Evolutionary conservation across 1,139 yeast genomes (phyloP), one percentile per base, ranked within the genome.

Genomic region (Zygosaccharomyces sapae): DNA sequence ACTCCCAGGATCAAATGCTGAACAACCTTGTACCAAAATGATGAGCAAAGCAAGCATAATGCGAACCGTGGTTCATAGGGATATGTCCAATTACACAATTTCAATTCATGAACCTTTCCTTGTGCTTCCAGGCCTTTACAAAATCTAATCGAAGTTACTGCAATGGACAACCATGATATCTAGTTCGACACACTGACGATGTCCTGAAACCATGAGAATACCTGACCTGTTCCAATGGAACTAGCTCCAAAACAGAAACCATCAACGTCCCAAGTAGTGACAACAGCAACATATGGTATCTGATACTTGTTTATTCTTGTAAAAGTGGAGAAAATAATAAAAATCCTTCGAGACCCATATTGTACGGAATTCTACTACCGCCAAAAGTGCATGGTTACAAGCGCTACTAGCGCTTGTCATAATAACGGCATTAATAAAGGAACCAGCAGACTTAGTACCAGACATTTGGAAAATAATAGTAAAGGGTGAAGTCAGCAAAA

Each of bases 21-120:
- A 62, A 86, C 81, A 81, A 13, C 86, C 86, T 57, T 81, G 84
- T 22, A 83, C 77, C 8, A 81, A 62, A 41, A 79, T 70, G 45
- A 81, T 70, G 41, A 79, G 60, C 1, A 70, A 52, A 24, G 78
- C 72, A 50, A 75, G 72, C 20, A 73, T 53, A 2, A 80, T 76
- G 34, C 76, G 45, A 76, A 69, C 65, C 74, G 80, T 10, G 85
- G 80, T n/a, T 84, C 85, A 59, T 68, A 79, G 22, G 86, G 86
- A 56, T 79, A 80, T 6, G 81, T 74, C 69, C 76, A 72, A 48
- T 82, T 76, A 45, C 61, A 71, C 66, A 70, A 81, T 9, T 38
- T 47, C 16, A 64, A 41, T 48, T 62, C 61, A 43, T 61, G 47
- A 1, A 68, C 58, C 48, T 73, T 69, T 16, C 69, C 71, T 52